Conservation (phyloP, 2,329 filamentous ascomycete genomes). For the Diaporthe vexans region DNA sequence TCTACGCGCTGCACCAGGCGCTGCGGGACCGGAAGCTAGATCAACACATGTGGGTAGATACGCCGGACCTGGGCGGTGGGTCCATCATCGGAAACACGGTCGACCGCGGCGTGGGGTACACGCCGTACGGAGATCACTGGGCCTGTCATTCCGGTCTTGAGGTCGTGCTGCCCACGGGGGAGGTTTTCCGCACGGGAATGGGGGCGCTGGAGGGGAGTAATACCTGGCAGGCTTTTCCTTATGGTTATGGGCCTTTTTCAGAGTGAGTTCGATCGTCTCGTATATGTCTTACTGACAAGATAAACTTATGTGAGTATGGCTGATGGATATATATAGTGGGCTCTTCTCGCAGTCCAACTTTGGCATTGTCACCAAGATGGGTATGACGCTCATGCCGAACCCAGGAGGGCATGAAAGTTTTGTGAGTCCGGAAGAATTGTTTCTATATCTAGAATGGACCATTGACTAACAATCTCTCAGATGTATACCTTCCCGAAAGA, state of each 20-base stretch:
- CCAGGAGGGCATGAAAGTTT: conserved; percentile 61
- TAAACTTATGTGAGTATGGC: too few relatives aligned
- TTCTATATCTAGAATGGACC: not conserved
- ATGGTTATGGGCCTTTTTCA: conserved; percentile 56
- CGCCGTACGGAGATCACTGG: conserved; percentile 60
- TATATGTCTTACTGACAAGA: too few relatives aligned
- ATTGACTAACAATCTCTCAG: conserved; percentile 50
- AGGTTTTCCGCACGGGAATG: conserved; percentile 59
- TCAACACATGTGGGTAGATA: conserved; percentile 58
- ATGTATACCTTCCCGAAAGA: conserved; percentile 61
- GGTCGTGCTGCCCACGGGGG: conserved; percentile 58
- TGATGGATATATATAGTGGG: conserved; percentile 48
- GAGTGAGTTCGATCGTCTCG: too few relatives aligned
- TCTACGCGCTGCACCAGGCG: conserved; percentile 54
- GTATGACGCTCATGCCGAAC: conserved; percentile 66
- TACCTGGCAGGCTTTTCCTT: conserved; percentile 59
- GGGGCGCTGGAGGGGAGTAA: conserved; percentile 54
- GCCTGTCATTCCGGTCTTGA: conserved; percentile 58
- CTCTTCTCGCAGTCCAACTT: conserved; percentile 66
- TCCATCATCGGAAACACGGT: conserved; percentile 62
- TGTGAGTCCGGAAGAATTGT: conserved; percentile 43
- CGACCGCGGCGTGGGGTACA: conserved; percentile 62
- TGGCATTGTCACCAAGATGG: conserved; percentile 67
- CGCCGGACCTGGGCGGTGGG: conserved; percentile 58
- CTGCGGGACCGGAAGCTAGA: conserved; percentile 53